Percentiles rank a stretch among this genome's conserved stretches.
These are phyloP conservation scores for Sporothrix globosa DNA, from an alignment of 2,329 filamentous ascomycete genomes.

Conservation along the genomic window DNA sequence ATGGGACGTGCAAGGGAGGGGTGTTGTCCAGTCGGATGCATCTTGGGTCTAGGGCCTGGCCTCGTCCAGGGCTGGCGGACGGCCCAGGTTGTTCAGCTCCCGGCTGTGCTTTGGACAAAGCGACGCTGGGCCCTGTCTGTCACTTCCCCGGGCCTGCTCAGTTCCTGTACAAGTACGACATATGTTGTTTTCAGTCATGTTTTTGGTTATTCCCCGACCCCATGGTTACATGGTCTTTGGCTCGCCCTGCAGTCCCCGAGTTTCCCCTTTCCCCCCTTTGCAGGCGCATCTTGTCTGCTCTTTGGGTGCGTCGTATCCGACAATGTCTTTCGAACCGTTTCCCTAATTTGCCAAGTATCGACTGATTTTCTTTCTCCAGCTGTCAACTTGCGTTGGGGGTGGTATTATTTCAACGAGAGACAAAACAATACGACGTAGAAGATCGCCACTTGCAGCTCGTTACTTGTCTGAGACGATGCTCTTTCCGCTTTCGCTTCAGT, in stretches of 20 bases:
- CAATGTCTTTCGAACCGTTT: slow-evolving; percentile 8
- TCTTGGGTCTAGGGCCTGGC: background rate
- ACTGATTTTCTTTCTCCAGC: background rate
- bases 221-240: slow-evolving; percentile 25
- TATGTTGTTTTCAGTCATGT: background rate
- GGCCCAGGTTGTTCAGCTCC: background rate
- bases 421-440: background rate
- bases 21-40: slow-evolving; percentile 17
- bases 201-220: slow-evolving; percentile 4
- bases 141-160: background rate
- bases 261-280: background rate
- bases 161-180: too few species aligned
- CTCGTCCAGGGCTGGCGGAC: background rate
- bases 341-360: background rate
- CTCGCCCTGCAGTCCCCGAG: background rate
- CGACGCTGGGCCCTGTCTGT: background rate
- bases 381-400: background rate
- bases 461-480: background rate
- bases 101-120: background rate
- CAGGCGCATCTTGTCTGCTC: slow-evolving; percentile 1
- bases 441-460: background rate
- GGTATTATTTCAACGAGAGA: background rate
- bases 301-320: background rate
- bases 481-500: slow-evolving; percentile 2
- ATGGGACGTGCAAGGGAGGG: background rate